phyloP scores from a whole-genome alignment of 148 eudicot species.

The Silene latifolia region DNA sequence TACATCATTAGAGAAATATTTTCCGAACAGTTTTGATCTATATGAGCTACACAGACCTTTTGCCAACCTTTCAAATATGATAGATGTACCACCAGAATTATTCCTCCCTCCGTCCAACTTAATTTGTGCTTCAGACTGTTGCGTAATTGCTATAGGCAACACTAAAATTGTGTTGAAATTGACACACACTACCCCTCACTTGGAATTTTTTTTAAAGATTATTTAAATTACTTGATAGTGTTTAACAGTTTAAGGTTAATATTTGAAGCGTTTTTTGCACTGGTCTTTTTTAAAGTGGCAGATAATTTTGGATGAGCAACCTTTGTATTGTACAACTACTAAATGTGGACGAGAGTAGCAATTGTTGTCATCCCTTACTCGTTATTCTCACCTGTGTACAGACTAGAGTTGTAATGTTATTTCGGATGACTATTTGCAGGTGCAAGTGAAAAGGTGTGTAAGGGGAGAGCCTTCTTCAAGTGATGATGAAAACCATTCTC shows the following conservation, averaged over 20 bases:
- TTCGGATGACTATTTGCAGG: constrained; percentile 35
- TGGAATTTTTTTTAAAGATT: too few species aligned
- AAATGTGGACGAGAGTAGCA: constrained; percentile 4
- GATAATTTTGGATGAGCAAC: not conserved
- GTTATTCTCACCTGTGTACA: not conserved
- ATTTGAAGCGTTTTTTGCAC: not conserved
- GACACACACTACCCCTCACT: too few species aligned
- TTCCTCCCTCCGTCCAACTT: not conserved
- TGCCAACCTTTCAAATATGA: too few species aligned
- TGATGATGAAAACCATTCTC: constrained; percentile 55
- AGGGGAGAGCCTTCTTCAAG: constrained; percentile 61
- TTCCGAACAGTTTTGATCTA: too few species aligned
- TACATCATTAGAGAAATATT: too few species aligned
- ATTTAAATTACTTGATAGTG: too few species aligned
- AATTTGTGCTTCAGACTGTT: not conserved
- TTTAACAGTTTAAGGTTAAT: not conserved
- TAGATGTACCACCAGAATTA: not conserved
- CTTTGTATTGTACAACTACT: not conserved
- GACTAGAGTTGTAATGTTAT: not conserved
- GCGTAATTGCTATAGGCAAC: too few species aligned
- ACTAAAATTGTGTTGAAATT: too few species aligned
- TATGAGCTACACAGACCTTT: too few species aligned
- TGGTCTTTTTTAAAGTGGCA: not conserved
- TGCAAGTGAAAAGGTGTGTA: constrained; percentile 76
- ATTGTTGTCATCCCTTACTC: not conserved